Percentiles rank a stretch among this genome's conserved stretches.
Evolutionary conservation across 1,284 basidiomycete genomes (phyloP).

Genomic region (Boletus semigastroideus): DNA sequence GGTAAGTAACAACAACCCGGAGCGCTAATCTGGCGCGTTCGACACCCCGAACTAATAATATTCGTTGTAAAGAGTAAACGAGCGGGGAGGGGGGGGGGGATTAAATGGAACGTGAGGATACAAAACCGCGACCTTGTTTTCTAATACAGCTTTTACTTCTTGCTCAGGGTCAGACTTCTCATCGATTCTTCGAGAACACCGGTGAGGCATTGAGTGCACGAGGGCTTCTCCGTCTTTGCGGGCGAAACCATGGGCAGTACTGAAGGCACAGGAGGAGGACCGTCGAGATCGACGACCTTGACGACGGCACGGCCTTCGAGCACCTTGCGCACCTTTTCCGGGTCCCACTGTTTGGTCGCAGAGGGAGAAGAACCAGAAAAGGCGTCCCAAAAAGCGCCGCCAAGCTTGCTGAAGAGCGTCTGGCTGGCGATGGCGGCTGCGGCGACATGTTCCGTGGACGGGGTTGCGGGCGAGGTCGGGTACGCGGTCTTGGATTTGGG

Average conservation of each 20-base stretch:
- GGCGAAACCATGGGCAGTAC: slow-evolving; percentile 1
- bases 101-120: not conserved
- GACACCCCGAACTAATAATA: not conserved
- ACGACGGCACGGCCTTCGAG: slow-evolving; percentile 77
- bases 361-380: slow-evolving; percentile 52
- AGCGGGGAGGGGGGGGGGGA: slow-evolving; percentile 11
- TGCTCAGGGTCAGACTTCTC: slow-evolving; percentile 55
- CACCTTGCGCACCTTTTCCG: slow-evolving; percentile 73
- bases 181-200: slow-evolving; percentile 62
- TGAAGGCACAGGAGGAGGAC: slow-evolving; percentile 1
- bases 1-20: slow-evolving; percentile 17
- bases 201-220: slow-evolving; percentile 30
- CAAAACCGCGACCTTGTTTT: not conserved
- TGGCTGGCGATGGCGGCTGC: slow-evolving; percentile 68
- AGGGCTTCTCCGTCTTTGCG: slow-evolving; percentile 25
- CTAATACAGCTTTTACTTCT: slow-evolving; percentile 38
- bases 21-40: not conserved
- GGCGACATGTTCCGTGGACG: slow-evolving; percentile 40
- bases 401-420: slow-evolving; percentile 65
- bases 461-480: slow-evolving; percentile 32
- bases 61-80: slow-evolving; percentile 2
- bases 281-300: slow-evolving; percentile 69
- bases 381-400: slow-evolving; percentile 78
- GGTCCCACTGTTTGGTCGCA: slow-evolving; percentile 50
- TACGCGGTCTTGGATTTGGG: slow-evolving; percentile 17